A percentile compares a stretch with the other conserved stretches of the same genome.
Conservation (phyloP, 2,329 filamentous ascomycete species). For the Cadophora luteo-olivacea region DNA sequence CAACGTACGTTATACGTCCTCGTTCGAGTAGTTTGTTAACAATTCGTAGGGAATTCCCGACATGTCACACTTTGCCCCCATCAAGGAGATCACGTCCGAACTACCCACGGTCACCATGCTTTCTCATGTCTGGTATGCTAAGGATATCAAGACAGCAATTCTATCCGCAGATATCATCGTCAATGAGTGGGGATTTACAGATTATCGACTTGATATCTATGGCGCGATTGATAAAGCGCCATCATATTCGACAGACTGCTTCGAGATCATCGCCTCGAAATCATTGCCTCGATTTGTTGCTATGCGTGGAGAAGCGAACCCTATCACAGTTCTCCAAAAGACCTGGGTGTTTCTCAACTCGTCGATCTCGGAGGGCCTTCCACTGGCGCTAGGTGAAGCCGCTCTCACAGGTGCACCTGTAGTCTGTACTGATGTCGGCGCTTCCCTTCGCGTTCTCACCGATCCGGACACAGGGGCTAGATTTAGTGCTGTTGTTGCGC, state of each 20-base stretch:
- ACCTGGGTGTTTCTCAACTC: constrained; percentile 49
- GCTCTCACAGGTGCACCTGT: constrained; percentile 61
- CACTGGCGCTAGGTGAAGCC: constrained; percentile 61
- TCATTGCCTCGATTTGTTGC: constrained; percentile 36
- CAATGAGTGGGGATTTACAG: constrained; percentile 68
- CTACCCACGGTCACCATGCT: constrained; percentile 70
- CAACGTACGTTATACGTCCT: constrained; percentile 50
- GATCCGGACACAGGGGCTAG: constrained; percentile 54
- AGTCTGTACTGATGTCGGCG: constrained; percentile 62
- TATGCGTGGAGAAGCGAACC: constrained; percentile 51
- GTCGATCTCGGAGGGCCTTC: constrained; percentile 60
- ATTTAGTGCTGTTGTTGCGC: constrained; percentile 68
- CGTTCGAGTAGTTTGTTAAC: neutral
- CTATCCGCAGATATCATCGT: constrained; percentile 69
- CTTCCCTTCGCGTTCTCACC: constrained; percentile 60
- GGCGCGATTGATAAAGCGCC: constrained; percentile 68
- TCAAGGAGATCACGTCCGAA: constrained; percentile 63
- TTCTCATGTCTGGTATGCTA: constrained; percentile 58
- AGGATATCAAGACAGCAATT: constrained; percentile 70
- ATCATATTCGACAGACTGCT: constrained; percentile 64
- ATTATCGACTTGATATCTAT: constrained; percentile 68
- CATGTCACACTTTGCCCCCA: constrained; percentile 57
- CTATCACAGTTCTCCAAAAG: constrained; percentile 47
- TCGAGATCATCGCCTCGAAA: constrained; percentile 47
- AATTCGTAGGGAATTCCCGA: constrained; percentile 11